phyloP scores from a whole-genome alignment of 257 asterid genomes.

The Penstemon eatonii region DNA sequence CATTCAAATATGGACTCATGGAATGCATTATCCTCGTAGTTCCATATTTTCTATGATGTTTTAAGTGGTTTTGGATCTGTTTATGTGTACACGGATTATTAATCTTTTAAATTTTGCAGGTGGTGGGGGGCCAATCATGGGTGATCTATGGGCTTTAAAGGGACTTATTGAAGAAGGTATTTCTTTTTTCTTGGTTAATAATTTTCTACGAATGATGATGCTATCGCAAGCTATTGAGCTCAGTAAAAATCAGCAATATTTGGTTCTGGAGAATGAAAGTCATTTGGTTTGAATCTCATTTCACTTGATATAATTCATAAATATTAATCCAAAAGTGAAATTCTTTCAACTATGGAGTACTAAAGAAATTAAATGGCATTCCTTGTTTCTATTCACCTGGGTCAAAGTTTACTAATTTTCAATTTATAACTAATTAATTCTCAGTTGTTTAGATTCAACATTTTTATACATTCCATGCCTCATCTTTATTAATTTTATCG shows the following conservation, averaged over 20 bases:
- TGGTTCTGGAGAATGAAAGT: slow-evolving; percentile 5
- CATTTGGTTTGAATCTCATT: not conserved
- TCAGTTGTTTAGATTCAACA: too few species aligned
- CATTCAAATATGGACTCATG: not conserved
- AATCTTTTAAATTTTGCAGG: slow-evolving; percentile 47
- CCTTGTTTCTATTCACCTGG: not conserved
- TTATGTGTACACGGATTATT: slow-evolving; percentile 1
- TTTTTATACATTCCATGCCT: not conserved
- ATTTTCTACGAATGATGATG: slow-evolving; percentile 5
- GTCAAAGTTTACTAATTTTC: not conserved
- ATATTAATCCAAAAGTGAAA: slow-evolving; percentile 11
- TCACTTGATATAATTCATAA: slow-evolving; percentile 7
- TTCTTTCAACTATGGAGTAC: not conserved
- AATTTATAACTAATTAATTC: too few species aligned
- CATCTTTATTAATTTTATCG: not conserved
- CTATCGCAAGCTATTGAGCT: slow-evolving; percentile 3
- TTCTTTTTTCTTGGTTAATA: slow-evolving; percentile 11
- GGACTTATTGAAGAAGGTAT: slow-evolving; percentile 92
- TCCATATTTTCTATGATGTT: too few species aligned
- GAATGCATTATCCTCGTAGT: too few species aligned
- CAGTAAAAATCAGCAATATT: slow-evolving; percentile 6
- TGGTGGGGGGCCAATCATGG: slow-evolving; percentile 98
- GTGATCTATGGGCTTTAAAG: slow-evolving; percentile 97
- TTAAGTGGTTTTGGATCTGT: not conserved
- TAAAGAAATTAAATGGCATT: not conserved